Conservation (phyloP, 768 basidiomycete species). For the Ramaria sp. region DNA sequence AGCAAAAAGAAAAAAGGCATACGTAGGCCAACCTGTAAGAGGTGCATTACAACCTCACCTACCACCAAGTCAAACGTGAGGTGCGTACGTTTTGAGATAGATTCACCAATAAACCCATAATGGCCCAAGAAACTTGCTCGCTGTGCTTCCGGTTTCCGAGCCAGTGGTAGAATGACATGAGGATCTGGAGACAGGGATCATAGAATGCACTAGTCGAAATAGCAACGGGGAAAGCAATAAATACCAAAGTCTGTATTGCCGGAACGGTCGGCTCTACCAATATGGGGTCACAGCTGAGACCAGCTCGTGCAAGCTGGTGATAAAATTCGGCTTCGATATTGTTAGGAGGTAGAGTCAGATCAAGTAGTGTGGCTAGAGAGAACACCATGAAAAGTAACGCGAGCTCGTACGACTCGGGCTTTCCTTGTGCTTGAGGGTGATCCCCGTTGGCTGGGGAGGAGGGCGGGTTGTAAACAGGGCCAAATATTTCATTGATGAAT, state of each 20-base stretch:
- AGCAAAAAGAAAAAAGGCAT: constrained; percentile 30
- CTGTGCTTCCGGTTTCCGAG: constrained; percentile 30
- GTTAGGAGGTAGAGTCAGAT: constrained; percentile 45
- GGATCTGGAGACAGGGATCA: background rate
- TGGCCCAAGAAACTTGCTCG: constrained; percentile 63
- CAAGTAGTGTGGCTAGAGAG: constrained; percentile 50
- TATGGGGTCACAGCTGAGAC: constrained; percentile 56
- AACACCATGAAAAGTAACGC: constrained; percentile 46
- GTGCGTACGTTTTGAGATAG: constrained; percentile 50
- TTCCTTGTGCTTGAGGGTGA: constrained; percentile 9
- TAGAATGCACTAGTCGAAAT: background rate
- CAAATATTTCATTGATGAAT: constrained; percentile 8
- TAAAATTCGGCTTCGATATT: constrained; percentile 52
- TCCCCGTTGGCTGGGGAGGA: constrained; percentile 16
- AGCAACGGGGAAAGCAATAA: background rate
- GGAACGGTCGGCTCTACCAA: constrained; percentile 61
- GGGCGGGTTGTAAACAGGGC: constrained; percentile 12
- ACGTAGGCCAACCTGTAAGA: constrained; percentile 54
- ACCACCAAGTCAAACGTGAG: constrained; percentile 10
- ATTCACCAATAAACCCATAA: constrained; percentile 55
- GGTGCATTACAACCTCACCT: background rate
- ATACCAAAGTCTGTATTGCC: constrained; percentile 61
- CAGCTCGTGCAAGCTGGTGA: constrained; percentile 53
- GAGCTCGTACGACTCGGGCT: constrained; percentile 50
- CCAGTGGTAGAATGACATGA: constrained; percentile 9